Evolutionary conservation across 2,329 filamentous ascomycete species (phyloP).

Genomic region (Fusarium incarnatum): DNA sequence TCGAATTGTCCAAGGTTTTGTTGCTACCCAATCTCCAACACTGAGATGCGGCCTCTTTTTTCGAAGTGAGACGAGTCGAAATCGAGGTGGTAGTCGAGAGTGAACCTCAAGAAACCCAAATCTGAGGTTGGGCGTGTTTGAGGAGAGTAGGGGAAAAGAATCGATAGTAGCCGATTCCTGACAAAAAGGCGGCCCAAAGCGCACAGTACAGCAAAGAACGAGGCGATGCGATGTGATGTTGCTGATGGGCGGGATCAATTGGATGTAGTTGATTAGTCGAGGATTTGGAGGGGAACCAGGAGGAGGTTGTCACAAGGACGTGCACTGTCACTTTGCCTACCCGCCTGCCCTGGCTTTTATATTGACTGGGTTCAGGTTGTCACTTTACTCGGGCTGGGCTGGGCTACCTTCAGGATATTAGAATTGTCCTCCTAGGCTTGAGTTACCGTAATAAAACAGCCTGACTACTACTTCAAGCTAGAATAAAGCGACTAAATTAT

Average conservation of each 20-base stretch:
- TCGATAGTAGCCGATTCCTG: conserved; percentile 17
- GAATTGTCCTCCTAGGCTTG: background rate
- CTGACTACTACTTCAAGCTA: background rate
- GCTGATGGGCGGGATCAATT: conserved; percentile 23
- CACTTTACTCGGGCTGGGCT: background rate
- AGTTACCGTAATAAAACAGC: background rate
- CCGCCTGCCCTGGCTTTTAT: conserved; percentile 20
- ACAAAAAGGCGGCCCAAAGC: conserved; percentile 32
- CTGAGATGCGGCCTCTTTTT: conserved; percentile 24
- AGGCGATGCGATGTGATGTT: conserved; percentile 41
- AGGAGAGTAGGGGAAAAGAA: conserved; percentile 15
- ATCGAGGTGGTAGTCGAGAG: conserved; percentile 24
- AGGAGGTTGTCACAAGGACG: conserved; percentile 45
- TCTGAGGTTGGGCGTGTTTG: conserved; percentile 29
- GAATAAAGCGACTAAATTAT: background rate
- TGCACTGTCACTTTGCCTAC: conserved; percentile 7
- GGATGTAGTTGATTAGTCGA: conserved; percentile 38
- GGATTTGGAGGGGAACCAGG: conserved; percentile 41
- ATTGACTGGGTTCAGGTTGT: background rate
- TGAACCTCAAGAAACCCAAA: conserved; percentile 20
- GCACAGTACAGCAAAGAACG: conserved; percentile 32
- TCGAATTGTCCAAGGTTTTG: conserved; percentile 33
- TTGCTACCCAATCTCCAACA: conserved; percentile 29
- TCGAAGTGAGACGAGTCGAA: conserved; percentile 31
- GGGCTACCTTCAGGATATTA: background rate